Percentiles rank a stretch among this genome's conserved stretches.
phyloP scores from a whole-genome alignment of 139 green algal genomes.

The Chlorella sp. region DNA sequence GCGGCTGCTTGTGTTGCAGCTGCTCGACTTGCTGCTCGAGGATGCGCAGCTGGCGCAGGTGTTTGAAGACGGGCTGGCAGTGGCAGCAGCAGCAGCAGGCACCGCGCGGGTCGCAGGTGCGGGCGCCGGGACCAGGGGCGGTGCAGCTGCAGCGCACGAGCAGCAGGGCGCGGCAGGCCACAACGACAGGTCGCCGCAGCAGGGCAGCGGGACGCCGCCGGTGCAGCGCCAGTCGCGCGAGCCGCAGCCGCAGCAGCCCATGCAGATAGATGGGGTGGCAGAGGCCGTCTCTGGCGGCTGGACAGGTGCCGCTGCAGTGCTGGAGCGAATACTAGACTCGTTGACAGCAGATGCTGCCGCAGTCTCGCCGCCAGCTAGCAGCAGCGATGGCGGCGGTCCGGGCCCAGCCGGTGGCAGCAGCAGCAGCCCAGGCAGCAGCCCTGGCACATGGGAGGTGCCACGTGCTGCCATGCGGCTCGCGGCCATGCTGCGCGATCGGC shows the following conservation, averaged over 20 bases:
- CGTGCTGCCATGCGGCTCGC: conserved; percentile 16
- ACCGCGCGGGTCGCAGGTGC: neutral
- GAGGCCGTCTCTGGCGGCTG: neutral
- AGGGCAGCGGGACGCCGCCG: no score
- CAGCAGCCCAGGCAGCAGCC: neutral
- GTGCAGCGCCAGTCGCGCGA: neutral
- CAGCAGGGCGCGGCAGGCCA: neutral
- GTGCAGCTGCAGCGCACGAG: neutral
- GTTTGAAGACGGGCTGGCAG: conserved; percentile 18
- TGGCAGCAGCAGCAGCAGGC: conserved; percentile 9
- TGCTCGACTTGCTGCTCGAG: conserved; percentile 30
- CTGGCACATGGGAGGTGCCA: neutral
- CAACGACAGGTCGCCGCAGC: neutral
- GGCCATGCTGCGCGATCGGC: conserved; percentile 9
- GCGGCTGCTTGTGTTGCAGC: conserved; percentile 12
- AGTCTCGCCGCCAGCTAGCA: neutral
- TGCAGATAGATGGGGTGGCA: neutral
- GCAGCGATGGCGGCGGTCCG: neutral
- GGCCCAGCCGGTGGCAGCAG: neutral
- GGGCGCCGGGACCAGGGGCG: neutral
- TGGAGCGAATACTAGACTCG: conserved; percentile 12
- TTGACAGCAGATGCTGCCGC: conserved; percentile 5
- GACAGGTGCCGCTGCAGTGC: conserved; percentile 3
- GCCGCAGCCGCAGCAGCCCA: neutral
- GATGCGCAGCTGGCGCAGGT: neutral